Evolutionary conservation across 1,284 basidiomycete genomes (phyloP).

Genomic region (Leccinum pachyderme): DNA sequence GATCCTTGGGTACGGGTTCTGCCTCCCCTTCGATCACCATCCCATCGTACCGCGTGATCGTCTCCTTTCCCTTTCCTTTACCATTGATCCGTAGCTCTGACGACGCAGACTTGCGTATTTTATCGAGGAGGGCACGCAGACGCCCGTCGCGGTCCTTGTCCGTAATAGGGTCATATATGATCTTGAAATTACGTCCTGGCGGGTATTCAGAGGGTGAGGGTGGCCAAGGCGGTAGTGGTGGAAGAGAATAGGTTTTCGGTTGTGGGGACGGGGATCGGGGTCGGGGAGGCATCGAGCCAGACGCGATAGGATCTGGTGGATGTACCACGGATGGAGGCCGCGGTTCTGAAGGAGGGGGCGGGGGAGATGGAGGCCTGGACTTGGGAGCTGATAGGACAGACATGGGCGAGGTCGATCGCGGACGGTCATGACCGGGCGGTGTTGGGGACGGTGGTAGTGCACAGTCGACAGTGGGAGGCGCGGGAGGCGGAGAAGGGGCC

Average conservation of each 20-base stretch:
- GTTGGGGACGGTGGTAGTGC: slow-evolving; percentile 20
- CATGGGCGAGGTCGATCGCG: slow-evolving; percentile 26
- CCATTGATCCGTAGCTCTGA: slow-evolving; percentile 50
- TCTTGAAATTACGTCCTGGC: slow-evolving; percentile 48
- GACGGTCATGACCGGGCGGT: slow-evolving; percentile 12
- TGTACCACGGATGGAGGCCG: slow-evolving; percentile 19
- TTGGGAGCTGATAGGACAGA: slow-evolving; percentile 11
- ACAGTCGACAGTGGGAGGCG: neutral
- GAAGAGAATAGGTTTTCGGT: slow-evolving; percentile 35
- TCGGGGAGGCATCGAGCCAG: slow-evolving; percentile 25
- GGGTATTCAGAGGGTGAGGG: slow-evolving; percentile 47
- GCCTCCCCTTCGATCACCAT: slow-evolving; percentile 51
- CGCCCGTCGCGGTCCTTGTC: slow-evolving; percentile 47
- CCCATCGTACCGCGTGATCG: slow-evolving; percentile 55
- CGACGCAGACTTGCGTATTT: slow-evolving; percentile 38
- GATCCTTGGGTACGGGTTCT: slow-evolving; percentile 50
- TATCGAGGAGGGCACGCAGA: slow-evolving; percentile 53
- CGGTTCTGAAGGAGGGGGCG: slow-evolving; percentile 27
- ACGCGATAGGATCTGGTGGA: slow-evolving; percentile 29
- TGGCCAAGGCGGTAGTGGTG: slow-evolving; percentile 45
- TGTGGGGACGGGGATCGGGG: slow-evolving; percentile 14
- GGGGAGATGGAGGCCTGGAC: slow-evolving; percentile 21
- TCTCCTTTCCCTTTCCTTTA: slow-evolving; percentile 63
- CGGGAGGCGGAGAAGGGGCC: neutral
- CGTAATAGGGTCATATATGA: slow-evolving; percentile 60